Evolutionary conservation across 176 grass and related monocot genomes (phyloP).

Genomic region (Oryza punctata): DNA sequence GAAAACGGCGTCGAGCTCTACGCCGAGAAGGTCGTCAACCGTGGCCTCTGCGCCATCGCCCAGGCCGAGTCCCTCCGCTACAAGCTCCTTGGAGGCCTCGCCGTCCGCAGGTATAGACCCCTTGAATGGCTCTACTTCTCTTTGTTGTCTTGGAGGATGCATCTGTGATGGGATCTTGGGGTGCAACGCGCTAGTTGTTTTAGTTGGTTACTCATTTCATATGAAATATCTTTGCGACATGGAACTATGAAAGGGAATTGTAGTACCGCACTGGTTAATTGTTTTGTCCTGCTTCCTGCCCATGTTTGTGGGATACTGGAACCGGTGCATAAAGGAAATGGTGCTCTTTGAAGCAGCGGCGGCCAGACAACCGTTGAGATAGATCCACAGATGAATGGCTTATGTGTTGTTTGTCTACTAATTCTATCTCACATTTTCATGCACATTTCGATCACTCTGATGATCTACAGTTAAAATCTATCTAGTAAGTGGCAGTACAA

Average conservation of each 20-base stretch:
- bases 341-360: conserved; percentile 41
- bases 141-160: background rate
- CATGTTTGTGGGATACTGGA: conserved; percentile 42
- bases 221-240: background rate
- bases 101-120: conserved; percentile 68
- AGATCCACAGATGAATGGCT: conserved; percentile 71
- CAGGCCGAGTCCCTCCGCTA: conserved; percentile 82
- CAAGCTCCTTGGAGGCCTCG: conserved; percentile 84
- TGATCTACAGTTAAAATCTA: background rate
- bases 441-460: background rate
- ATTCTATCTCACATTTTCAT: conserved; percentile 69
- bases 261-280: conserved; percentile 33
- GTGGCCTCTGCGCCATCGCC: conserved; percentile 77
- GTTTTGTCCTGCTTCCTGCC: conserved; percentile 30
- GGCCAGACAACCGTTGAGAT: conserved; percentile 87
- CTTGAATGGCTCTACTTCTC: too few relatives aligned
- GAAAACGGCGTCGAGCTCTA: conserved; percentile 80
- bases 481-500: background rate
- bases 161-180: background rate
- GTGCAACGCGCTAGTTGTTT: background rate
- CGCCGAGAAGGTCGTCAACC: conserved; percentile 80
- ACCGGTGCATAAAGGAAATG: conserved; percentile 59
- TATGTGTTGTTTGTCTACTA: conserved; percentile 64
- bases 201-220: background rate
- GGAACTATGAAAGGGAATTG: background rate